A percentile compares a stretch with the other conserved stretches of the same genome.
Evolutionary conservation across 257 asterid species (phyloP).

Genomic region (Haberlea rhodopensis): DNA sequence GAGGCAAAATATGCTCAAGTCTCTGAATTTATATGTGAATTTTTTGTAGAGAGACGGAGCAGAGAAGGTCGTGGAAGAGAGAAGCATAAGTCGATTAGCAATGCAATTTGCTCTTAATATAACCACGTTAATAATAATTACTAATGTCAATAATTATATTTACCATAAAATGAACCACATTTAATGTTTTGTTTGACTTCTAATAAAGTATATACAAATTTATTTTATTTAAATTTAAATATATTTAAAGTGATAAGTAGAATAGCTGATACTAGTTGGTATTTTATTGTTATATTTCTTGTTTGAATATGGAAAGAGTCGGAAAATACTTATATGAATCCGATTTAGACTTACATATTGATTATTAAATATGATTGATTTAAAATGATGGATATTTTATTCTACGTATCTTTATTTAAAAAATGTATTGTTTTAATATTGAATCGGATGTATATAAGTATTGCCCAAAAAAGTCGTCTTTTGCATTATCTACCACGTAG

Average conservation of each 20-base stretch:
- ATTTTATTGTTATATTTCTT: no score
- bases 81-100: conserved; percentile 19
- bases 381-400: no score
- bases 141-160: background rate
- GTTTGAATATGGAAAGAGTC: no score
- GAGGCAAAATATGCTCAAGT: background rate
- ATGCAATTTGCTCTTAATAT: conserved; percentile 8
- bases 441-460: no score
- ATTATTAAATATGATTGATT: no score
- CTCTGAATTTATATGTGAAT: conserved; percentile 1
- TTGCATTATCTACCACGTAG: no score
- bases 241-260: conserved; percentile 29
- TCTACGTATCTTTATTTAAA: no score
- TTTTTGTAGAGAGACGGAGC: conserved; percentile 20
- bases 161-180: no score
- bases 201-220: background rate
- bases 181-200: conserved; percentile 25
- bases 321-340: no score
- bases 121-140: background rate
- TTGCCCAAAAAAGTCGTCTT: no score
- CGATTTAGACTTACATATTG: no score
- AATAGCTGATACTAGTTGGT: conserved; percentile 22
- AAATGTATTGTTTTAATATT: no score
- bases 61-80: conserved; percentile 5
- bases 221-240: background rate